phyloP scores from a whole-genome alignment of 345 rosid genomes.

The Lepidium africanum region DNA sequence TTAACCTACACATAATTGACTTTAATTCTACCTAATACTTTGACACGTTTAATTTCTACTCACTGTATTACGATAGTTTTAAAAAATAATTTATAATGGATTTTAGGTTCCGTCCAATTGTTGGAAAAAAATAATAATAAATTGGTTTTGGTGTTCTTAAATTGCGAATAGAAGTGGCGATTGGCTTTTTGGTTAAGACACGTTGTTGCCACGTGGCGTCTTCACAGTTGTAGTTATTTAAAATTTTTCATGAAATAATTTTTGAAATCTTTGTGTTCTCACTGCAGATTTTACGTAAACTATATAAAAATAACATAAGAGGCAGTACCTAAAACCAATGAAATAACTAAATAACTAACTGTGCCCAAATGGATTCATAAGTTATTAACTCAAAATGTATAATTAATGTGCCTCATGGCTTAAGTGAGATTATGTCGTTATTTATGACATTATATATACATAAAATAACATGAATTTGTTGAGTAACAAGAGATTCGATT shows the following conservation, averaged over 20 bases:
- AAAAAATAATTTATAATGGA: too few species aligned
- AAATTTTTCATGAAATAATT: background rate
- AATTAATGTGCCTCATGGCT: background rate
- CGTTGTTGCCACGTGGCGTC: conserved; percentile 12
- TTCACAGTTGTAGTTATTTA: background rate
- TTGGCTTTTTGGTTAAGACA: background rate
- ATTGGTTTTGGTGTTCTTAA: too few species aligned
- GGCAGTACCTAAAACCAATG: background rate
- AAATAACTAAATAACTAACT: background rate
- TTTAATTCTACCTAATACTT: too few species aligned
- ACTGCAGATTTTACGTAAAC: background rate
- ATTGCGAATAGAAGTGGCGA: conserved; percentile 11
- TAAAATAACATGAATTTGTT: background rate
- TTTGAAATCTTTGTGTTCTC: background rate
- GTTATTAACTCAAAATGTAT: background rate
- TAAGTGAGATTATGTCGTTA: conserved; percentile 4
- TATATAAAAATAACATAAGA: background rate
- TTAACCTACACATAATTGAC: too few species aligned
- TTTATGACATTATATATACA: background rate
- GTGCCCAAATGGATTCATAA: background rate
- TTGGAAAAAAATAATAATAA: too few species aligned
- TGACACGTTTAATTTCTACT: too few species aligned
- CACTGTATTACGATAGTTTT: too few species aligned
- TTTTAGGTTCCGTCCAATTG: too few species aligned
- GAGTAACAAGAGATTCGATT: background rate